These are phyloP conservation scores for Candida namnaoensis DNA, from an alignment of 805 yeast genomes.

Conservation along the genomic window DNA sequence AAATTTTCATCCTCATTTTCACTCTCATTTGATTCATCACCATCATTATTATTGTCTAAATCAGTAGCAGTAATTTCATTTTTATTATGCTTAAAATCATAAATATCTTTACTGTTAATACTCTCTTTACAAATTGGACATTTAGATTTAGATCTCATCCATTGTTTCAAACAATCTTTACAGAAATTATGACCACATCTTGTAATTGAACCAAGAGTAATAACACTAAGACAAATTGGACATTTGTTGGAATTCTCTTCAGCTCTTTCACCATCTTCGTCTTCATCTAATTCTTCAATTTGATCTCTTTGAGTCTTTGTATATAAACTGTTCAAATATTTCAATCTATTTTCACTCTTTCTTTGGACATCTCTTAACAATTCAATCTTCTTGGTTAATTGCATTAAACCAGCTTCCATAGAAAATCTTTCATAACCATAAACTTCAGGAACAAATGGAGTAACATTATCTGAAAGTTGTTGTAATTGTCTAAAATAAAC, in stretches of 20 bases:
- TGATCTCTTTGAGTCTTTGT: conserved; percentile 2
- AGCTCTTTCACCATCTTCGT: conserved; percentile 17
- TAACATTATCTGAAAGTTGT: conserved; percentile 75
- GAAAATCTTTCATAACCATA: conserved; percentile 7
- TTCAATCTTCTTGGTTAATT: conserved; percentile 1
- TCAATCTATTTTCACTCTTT: conserved; percentile 29
- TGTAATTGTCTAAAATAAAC: conserved; percentile 82
- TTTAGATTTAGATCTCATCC: conserved; percentile 48
- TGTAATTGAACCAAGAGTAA: conserved; percentile 70
- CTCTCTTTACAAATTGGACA: conserved; percentile 80
- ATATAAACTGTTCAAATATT: conserved; percentile 38
- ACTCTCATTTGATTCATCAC: conserved; percentile 4
- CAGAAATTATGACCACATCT: conserved; percentile 93
- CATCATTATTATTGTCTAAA: neutral
- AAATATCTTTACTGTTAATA: conserved; percentile 43
- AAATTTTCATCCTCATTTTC: neutral
- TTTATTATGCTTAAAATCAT: conserved; percentile 57
- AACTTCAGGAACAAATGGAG: conserved; percentile 30
- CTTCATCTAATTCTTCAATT: conserved; percentile 14
- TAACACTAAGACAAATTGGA: conserved; percentile 67
- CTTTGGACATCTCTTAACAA: conserved; percentile 4
- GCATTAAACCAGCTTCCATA: neutral
- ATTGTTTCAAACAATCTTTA: conserved; percentile 64
- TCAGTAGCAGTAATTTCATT: conserved; percentile 35
- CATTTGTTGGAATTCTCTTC: conserved; percentile 34